Percentiles rank a stretch among this genome's conserved stretches.
These are phyloP conservation scores for Sesbania bispinosa DNA, from an alignment of 306 rosid species.

Conservation along the genomic window DNA sequence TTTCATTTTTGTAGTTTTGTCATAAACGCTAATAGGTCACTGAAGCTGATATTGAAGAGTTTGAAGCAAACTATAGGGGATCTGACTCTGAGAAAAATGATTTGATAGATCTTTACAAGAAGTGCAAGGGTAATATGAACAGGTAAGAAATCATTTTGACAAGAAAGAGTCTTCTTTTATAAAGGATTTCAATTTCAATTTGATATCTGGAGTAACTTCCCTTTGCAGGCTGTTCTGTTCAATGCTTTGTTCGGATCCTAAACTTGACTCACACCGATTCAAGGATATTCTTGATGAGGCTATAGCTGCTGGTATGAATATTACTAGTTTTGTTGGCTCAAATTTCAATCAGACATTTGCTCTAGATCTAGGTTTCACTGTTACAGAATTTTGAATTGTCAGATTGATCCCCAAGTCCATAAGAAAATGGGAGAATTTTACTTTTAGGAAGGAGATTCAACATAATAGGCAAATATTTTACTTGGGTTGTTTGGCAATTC, in stretches of 20 bases:
- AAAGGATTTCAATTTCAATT: conserved; percentile 22
- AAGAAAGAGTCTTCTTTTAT: background rate
- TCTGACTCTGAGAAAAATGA: conserved; percentile 83
- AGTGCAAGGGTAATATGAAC: conserved; percentile 80
- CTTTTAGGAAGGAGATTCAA: background rate
- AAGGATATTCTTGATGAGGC: conserved; percentile 77
- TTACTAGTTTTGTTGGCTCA: conserved; percentile 2
- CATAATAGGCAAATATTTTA: background rate
- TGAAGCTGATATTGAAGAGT: conserved; percentile 82
- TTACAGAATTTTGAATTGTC: background rate
- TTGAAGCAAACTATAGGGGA: conserved; percentile 84
- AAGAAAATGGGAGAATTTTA: background rate
- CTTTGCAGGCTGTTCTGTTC: conserved; percentile 80
- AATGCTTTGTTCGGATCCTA: conserved; percentile 92
- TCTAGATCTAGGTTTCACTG: conserved; percentile 16
- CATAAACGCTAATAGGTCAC: conserved; percentile 55
- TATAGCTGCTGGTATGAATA: conserved; percentile 54
- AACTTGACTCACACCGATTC: conserved; percentile 81
- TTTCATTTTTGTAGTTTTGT: background rate
- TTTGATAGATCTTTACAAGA: conserved; percentile 58
- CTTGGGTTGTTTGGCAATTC: conserved; percentile 13
- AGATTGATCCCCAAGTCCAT: background rate
- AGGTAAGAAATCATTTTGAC: conserved; percentile 39
- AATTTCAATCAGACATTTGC: background rate
- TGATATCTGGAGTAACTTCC: conserved; percentile 10